Percentiles rank a stretch among this genome's conserved stretches.
These are phyloP conservation scores for Xylaria sp. DNA, from an alignment of 495 filamentous ascomycete species.

Conservation along the genomic window DNA sequence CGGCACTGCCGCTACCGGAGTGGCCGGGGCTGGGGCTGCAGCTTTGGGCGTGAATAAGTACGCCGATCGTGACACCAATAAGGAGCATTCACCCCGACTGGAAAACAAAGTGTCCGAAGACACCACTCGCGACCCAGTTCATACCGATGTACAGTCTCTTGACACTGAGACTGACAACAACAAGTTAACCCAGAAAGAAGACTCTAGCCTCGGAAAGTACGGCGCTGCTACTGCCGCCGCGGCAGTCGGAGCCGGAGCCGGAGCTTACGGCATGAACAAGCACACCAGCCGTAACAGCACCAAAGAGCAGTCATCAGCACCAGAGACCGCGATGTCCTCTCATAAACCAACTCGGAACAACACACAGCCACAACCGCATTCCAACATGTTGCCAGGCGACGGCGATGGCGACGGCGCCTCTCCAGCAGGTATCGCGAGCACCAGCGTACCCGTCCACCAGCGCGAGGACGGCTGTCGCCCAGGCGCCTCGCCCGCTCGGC, in stretches of 20 bases:
- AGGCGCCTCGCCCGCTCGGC: background rate
- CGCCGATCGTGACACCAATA: background rate
- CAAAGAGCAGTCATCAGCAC: background rate
- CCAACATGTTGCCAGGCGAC: slow-evolving; percentile 33
- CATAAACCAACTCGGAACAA: no score
- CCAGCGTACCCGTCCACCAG: slow-evolving; percentile 8
- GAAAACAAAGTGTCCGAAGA: no score
- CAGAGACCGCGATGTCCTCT: background rate
- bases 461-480: background rate
- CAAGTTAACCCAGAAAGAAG: no score
- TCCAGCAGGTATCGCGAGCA: slow-evolving; percentile 32
- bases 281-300: background rate
- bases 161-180: background rate
- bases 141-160: no score
- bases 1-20: slow-evolving; percentile 22
- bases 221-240: slow-evolving; percentile 26
- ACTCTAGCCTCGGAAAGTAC: slow-evolving; percentile 23
- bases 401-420: no score
- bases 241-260: background rate
- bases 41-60: background rate
- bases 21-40: slow-evolving; percentile 1
- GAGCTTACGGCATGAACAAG: background rate
- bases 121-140: no score
- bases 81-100: background rate
- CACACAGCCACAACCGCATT: slow-evolving; percentile 15